Conservation (phyloP, 306 rosid species). For the Cicer arietinum region DNA sequence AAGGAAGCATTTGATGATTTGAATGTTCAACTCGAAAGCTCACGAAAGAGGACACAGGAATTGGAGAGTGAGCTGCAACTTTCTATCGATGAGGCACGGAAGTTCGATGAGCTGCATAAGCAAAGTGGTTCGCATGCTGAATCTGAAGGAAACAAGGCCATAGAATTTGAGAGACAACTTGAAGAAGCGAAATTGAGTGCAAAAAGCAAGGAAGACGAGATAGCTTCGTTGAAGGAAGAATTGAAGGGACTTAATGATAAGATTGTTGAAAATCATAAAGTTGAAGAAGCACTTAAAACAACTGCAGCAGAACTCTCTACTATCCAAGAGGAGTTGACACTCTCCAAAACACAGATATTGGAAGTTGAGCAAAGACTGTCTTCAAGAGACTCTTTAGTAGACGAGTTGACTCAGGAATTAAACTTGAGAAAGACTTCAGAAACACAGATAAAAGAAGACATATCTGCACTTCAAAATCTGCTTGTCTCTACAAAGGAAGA, state of each 20-base stretch:
- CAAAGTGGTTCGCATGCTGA: slow-evolving; percentile 84
- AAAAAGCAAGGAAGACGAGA: slow-evolving; percentile 67
- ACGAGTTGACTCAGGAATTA: slow-evolving; percentile 65
- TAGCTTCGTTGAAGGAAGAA: slow-evolving; percentile 72
- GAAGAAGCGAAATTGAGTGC: slow-evolving; percentile 67
- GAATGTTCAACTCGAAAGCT: slow-evolving; percentile 70
- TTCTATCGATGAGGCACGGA: slow-evolving; percentile 63
- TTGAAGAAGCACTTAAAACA: slow-evolving; percentile 71
- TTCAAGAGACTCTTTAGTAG: slow-evolving; percentile 62
- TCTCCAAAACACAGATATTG: slow-evolving; percentile 65
- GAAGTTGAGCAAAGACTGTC: slow-evolving; percentile 63
- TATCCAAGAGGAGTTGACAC: slow-evolving; percentile 69
- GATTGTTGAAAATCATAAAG: slow-evolving; percentile 71
- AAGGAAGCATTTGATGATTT: slow-evolving; percentile 72
- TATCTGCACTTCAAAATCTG: slow-evolving; percentile 65
- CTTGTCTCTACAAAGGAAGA: slow-evolving; percentile 70
- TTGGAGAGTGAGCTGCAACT: slow-evolving; percentile 66
- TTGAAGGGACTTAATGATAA: slow-evolving; percentile 75
- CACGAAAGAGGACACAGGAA: slow-evolving; percentile 66
- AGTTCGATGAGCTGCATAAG: slow-evolving; percentile 87
- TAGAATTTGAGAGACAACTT: slow-evolving; percentile 76
- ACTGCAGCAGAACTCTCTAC: slow-evolving; percentile 73
- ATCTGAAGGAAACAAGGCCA: slow-evolving; percentile 68
- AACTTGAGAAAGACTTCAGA: slow-evolving; percentile 64
- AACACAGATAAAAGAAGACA: slow-evolving; percentile 72